phyloP scores from a whole-genome alignment of 495 filamentous ascomycete species.

The Symbiotaphrina buchneri region DNA sequence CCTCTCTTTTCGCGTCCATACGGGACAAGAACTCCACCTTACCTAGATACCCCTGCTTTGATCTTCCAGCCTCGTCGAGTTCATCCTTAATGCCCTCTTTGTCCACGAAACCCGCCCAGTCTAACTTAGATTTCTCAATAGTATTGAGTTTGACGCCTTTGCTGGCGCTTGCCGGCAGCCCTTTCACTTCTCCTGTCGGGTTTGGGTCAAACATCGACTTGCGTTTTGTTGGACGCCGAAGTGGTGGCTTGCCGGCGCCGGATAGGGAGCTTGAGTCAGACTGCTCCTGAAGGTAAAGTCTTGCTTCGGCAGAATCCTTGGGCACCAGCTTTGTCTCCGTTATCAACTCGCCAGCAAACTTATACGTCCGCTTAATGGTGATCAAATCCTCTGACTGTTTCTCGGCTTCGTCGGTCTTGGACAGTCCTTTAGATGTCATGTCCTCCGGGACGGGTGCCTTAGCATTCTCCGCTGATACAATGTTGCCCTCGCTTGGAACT shows the following conservation, averaged over 20 bases:
- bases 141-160: constrained; percentile 73
- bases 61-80: constrained; percentile 60
- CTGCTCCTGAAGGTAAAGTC: constrained; percentile 32
- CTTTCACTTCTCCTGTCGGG: constrained; percentile 16
- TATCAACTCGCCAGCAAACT: constrained; percentile 72
- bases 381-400: constrained; percentile 26
- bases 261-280: constrained; percentile 2
- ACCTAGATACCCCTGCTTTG: constrained; percentile 59
- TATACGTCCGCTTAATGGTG: constrained; percentile 71
- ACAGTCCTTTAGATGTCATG: not conserved
- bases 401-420: not conserved
- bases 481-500: not conserved
- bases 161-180: constrained; percentile 9
- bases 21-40: constrained; percentile 78
- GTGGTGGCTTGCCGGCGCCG: constrained; percentile 9
- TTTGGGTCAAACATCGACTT: constrained; percentile 68
- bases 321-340: constrained; percentile 65
- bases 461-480: constrained; percentile 3
- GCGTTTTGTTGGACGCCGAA: constrained; percentile 46
- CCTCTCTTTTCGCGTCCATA: constrained; percentile 55
- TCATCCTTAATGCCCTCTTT: constrained; percentile 83
- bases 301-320: constrained; percentile 60
- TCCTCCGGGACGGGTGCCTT: not conserved
- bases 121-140: constrained; percentile 81
- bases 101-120: constrained; percentile 91